These are phyloP conservation scores for Fusarium sp. DNA, from an alignment of 2,329 filamentous ascomycete species.

Conservation along the genomic window DNA sequence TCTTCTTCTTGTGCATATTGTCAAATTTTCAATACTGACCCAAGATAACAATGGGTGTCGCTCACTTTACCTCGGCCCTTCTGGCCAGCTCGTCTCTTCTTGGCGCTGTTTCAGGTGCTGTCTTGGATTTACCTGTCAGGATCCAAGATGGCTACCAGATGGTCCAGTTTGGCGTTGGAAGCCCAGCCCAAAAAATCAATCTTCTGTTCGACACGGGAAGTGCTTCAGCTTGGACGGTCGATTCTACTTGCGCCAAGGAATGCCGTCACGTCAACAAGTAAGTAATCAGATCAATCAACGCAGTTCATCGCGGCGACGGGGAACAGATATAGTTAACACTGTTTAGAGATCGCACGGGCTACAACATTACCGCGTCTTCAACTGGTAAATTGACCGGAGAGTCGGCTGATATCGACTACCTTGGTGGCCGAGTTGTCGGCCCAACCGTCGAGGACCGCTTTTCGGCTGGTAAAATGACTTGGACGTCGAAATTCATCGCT, in stretches of 20 bases:
- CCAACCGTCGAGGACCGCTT: constrained; percentile 49
- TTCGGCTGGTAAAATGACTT: constrained; percentile 31
- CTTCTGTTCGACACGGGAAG: constrained; percentile 56
- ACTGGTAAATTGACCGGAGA: constrained; percentile 43
- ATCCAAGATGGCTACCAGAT: constrained; percentile 22
- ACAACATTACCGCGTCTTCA: constrained; percentile 47
- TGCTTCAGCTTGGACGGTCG: constrained; percentile 53
- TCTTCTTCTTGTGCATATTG: neutral
- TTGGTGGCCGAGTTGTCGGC: constrained; percentile 50
- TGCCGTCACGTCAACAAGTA: constrained; percentile 48
- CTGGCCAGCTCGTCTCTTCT: constrained; percentile 9
- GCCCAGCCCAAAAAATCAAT: constrained; percentile 46
- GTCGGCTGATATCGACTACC: constrained; percentile 47
- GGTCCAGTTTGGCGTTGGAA: constrained; percentile 42
- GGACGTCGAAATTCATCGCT: constrained; percentile 50
- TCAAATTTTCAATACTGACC: neutral
- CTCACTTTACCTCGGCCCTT: constrained; percentile 16
- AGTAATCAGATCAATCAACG: too few species aligned
- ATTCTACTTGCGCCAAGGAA: constrained; percentile 43
- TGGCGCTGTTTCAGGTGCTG: constrained; percentile 18
- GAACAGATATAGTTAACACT: neutral
- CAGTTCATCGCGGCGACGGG: too few species aligned
- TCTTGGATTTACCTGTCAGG: constrained; percentile 23
- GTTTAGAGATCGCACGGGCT: constrained; percentile 47
- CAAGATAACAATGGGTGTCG: neutral